Conservation (phyloP, 331 rosid species). For the Pyracantha coccinea region DNA sequence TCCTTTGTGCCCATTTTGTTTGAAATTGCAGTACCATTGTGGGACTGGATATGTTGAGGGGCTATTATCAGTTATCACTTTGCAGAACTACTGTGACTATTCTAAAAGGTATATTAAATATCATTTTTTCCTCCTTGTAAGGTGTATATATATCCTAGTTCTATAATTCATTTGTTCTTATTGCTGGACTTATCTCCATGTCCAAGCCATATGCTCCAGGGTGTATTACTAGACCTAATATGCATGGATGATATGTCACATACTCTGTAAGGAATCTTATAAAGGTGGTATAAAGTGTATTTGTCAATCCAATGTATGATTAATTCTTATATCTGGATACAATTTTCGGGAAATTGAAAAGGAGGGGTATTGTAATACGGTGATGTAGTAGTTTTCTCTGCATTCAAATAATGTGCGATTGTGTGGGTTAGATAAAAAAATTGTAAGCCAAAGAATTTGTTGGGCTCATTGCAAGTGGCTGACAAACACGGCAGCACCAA, state of each 20-base stretch:
- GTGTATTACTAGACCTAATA: not conserved
- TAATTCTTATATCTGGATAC: not conserved
- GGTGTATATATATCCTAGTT: too few relatives aligned
- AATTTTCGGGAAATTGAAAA: not conserved
- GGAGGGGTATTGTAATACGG: not conserved
- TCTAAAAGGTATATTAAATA: not conserved
- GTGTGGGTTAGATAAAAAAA: too few relatives aligned
- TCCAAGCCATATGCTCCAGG: not conserved
- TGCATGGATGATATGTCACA: not conserved
- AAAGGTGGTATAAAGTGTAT: not conserved
- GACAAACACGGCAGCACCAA: too few relatives aligned
- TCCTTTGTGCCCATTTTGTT: not conserved
- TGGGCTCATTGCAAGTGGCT: too few relatives aligned
- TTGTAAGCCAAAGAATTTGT: too few relatives aligned
- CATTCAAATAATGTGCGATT: too few relatives aligned
- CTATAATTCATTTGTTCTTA: not conserved
- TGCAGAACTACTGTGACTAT: not conserved
- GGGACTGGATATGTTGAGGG: not conserved
- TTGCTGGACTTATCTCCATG: not conserved
- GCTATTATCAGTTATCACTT: not conserved
- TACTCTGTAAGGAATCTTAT: conserved; percentile 4
- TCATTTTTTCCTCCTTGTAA: too few relatives aligned
- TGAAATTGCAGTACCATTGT: not conserved
- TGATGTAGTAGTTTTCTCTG: not conserved
- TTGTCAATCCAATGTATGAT: not conserved